A percentile compares a stretch with the other conserved stretches of the same genome.
phyloP scores from a whole-genome alignment of 73 alveolate genomes.

The Tetrahymena elliotti region DNA sequence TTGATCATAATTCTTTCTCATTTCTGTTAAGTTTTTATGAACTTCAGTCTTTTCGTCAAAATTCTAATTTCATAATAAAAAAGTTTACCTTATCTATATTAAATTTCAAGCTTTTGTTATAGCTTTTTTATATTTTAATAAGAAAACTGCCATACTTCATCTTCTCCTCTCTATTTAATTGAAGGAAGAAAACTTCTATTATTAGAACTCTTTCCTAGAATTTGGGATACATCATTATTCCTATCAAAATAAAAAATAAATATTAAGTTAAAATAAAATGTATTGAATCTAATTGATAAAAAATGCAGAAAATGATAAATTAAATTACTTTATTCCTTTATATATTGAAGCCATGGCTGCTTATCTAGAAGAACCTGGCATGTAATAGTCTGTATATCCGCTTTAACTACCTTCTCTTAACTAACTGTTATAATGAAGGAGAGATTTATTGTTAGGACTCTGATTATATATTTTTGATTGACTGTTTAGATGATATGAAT shows the following conservation, averaged over 20 bases:
- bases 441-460: background rate
- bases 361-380: background rate
- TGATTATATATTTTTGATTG: background rate
- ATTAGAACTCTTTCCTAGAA: conserved; percentile 7
- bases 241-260: background rate
- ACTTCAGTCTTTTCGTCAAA: conserved; percentile 32
- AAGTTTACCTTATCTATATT: background rate
- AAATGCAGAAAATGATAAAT: background rate
- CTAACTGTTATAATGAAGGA: background rate
- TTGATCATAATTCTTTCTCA: conserved; percentile 22
- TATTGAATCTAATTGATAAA: background rate
- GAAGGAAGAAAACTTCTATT: conserved; percentile 3
- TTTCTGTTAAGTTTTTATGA: conserved; percentile 18
- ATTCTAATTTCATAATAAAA: background rate
- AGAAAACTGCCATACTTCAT: conserved; percentile 1
- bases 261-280: background rate
- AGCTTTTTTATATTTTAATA: background rate
- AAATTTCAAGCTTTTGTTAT: too few relatives aligned
- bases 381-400: background rate
- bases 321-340: conserved; percentile 26
- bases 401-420: background rate
- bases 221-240: conserved; percentile 19
- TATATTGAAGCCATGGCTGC: conserved; percentile 32
- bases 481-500: background rate
- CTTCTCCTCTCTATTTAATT: background rate